Conservation (phyloP, 805 yeast genomes). For the Yueomyces sp. region DNA sequence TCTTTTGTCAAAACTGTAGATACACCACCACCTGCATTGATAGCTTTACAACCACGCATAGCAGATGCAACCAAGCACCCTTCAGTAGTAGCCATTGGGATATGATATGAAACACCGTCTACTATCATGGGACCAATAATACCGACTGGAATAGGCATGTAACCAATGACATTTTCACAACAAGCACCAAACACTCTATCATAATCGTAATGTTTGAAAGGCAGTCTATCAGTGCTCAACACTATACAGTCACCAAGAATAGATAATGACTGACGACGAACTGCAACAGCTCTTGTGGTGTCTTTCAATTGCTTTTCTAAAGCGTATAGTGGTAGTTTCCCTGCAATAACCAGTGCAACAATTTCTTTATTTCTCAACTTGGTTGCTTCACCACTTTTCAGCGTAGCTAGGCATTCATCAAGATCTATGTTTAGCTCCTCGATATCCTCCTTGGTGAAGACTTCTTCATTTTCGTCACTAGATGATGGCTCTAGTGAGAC, state of each 20-base stretch:
- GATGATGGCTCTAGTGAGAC: constrained; percentile 4
- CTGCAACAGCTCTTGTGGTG: constrained; percentile 81
- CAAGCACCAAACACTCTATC: constrained; percentile 97
- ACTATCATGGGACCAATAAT: constrained; percentile 93
- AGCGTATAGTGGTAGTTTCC: constrained; percentile 84
- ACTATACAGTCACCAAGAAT: constrained; percentile 71
- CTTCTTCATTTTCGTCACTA: constrained; percentile 23
- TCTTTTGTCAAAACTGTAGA: constrained; percentile 83
- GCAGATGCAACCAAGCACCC: constrained; percentile 98
- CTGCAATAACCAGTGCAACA: constrained; percentile 50
- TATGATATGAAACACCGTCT: constrained; percentile 77
- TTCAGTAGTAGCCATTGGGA: constrained; percentile 99
- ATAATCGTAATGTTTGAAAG: constrained; percentile 75
- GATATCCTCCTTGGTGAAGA: constrained; percentile 8
- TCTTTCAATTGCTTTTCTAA: constrained; percentile 85
- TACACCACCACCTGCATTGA: constrained; percentile 95
- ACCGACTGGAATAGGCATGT: constrained; percentile 92
- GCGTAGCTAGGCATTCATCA: constrained; percentile 12
- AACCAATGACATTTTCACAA: constrained; percentile 97
- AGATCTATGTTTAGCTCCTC: constrained; percentile 5
- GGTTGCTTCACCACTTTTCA: constrained; percentile 62
- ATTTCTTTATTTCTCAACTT: constrained; percentile 63
- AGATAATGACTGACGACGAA: constrained; percentile 89
- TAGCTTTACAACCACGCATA: constrained; percentile 98
- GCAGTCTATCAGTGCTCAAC: constrained; percentile 56